Percentiles rank a stretch among this genome's conserved stretches.
phyloP scores from a whole-genome alignment of 768 basidiomycete genomes.

The Steccherinum ochraceum region DNA sequence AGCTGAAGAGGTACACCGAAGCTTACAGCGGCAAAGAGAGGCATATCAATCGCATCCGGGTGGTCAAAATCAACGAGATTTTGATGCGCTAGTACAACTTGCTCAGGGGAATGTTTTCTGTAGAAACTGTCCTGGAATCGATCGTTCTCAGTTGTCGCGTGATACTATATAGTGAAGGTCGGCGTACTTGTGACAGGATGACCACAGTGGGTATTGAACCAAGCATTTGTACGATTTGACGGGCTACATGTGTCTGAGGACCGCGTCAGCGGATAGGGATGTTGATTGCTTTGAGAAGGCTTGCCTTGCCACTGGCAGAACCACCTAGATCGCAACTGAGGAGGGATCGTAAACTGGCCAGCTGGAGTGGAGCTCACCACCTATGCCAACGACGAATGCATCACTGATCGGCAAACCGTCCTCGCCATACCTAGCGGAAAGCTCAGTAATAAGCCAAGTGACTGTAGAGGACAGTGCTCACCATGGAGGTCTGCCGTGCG shows the following conservation, averaged over 20 bases:
- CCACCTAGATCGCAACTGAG: constrained; percentile 69
- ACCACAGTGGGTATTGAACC: constrained; percentile 86
- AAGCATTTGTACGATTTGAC: constrained; percentile 71
- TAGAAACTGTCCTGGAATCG: constrained; percentile 87
- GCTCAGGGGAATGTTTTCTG: constrained; percentile 69
- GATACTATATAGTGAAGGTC: background rate
- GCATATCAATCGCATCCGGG: constrained; percentile 89
- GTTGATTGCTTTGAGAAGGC: no score
- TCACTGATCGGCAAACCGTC: constrained; percentile 63
- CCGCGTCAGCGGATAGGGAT: no score
- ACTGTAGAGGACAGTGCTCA: constrained; percentile 22
- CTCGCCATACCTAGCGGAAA: constrained; percentile 59
- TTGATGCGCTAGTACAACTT: constrained; percentile 76
- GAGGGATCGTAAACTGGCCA: background rate
- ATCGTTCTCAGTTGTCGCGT: background rate
- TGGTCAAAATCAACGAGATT: constrained; percentile 86
- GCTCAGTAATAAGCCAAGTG: constrained; percentile 7
- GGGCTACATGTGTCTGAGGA: constrained; percentile 74
- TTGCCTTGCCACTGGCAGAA: constrained; percentile 82
- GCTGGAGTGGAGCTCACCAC: no score
- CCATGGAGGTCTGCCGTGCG: constrained; percentile 86
- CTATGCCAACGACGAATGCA: constrained; percentile 82
- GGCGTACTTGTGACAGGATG: constrained; percentile 76
- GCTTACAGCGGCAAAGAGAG: constrained; percentile 72
- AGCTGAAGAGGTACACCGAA: constrained; percentile 1